Base-by-base conservation (phyloP, 2,329 filamentous ascomycete genomes). In the Pseudonectria foliicola region DNA sequence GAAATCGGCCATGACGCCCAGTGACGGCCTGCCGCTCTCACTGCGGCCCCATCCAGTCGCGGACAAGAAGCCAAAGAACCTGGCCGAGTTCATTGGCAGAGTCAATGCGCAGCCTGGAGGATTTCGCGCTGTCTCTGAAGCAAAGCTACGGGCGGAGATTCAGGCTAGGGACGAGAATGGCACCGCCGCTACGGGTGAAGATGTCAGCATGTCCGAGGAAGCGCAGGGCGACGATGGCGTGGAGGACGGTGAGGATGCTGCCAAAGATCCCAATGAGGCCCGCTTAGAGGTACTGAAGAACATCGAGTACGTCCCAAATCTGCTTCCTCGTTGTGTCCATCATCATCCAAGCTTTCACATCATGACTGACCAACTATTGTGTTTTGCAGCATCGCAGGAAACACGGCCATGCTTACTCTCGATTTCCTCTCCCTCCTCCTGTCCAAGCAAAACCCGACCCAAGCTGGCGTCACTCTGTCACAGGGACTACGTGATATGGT, bases 391-490 rank as follows among this genome's bases (percentile, higher is more conserved):
- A 46, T 61, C 30, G 61, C 61, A 18, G 50, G 54, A 37, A 75
- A 82, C 45, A 73, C 77, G 35, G 72, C 80, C 27, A 69, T 83
- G 54, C 71, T 85, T 40, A 78, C 81, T 6, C 76, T 93, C 50
- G 86, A 95, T 57, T 85, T 89, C 50, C 65, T 94, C 37, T 94
- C 88, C 21, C 73, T 94, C 6, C 70, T 94, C 1, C 69, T 92
- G 12, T 86, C 85, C n/a, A 89, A 88, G 56, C 77, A 92, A 53
- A 70, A 70, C n/a, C 83, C 85, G 1, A 75, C 73, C 7, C 76
- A 81, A 44, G 85, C 82, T 5, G 70, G 78, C 47, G 60, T 68
- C 30, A 85, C 85, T 4, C 73, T 95, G 42, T 87, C 84, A 1
- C 71, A 76, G 11, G 70, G 68, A 13, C 66, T 94, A 13, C 84